phyloP scores from a whole-genome alignment of 768 basidiomycete genomes.

The Rickenella mellea region DNA sequence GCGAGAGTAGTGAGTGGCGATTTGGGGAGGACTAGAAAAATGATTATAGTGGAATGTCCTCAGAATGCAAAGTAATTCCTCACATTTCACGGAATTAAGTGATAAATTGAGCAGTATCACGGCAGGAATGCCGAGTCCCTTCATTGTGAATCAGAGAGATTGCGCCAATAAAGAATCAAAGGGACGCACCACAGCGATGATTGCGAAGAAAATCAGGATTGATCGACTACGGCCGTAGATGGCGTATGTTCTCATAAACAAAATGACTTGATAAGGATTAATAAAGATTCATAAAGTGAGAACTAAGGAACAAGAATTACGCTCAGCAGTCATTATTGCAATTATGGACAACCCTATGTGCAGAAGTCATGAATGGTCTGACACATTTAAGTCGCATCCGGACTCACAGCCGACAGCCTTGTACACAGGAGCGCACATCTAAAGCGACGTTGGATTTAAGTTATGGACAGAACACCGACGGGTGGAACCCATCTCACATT shows the following conservation, averaged over 20 bases:
- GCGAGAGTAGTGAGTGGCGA: background rate
- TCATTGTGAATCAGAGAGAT: background rate
- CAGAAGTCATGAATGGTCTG: too few species aligned
- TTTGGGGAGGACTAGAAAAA: background rate
- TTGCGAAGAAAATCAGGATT: background rate
- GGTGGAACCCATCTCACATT: background rate
- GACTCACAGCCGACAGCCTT: background rate
- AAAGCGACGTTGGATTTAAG: background rate
- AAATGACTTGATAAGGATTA: background rate
- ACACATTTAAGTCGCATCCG: too few species aligned
- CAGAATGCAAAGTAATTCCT: background rate
- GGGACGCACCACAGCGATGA: background rate
- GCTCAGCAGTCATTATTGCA: background rate
- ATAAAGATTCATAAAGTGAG: background rate
- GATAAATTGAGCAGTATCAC: constrained; percentile 3
- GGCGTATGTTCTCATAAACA: background rate
- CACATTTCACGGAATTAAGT: constrained; percentile 6
- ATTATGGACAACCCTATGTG: background rate
- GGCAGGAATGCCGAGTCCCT: constrained; percentile 1
- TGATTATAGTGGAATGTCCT: background rate
- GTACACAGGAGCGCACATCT: constrained; percentile 1
- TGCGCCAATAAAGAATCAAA: background rate
- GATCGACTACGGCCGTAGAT: background rate
- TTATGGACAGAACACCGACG: background rate
- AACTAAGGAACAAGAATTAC: background rate